A percentile compares a stretch with the other conserved stretches of the same genome.
Evolutionary conservation across 2,329 filamentous ascomycete species (phyloP).

Genomic region (Penicillium expansum): DNA sequence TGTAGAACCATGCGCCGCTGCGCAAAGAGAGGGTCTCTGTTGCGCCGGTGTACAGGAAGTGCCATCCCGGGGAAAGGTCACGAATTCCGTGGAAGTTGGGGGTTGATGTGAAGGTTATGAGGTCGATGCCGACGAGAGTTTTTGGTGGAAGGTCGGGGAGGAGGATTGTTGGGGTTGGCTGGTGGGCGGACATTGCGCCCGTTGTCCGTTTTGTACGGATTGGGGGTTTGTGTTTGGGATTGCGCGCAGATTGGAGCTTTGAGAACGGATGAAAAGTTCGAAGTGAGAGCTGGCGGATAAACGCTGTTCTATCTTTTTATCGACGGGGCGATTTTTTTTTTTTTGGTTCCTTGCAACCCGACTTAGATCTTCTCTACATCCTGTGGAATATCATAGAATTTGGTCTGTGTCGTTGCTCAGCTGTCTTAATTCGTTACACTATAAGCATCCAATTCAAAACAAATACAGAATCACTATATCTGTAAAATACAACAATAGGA

Average conservation of each 20-base stretch:
- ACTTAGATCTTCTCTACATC: neutral
- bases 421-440: neutral
- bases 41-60: conserved; percentile 61
- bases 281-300: neutral
- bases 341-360: neutral
- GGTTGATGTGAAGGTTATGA: conserved; percentile 62
- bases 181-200: conserved; percentile 20
- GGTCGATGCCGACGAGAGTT: conserved; percentile 52
- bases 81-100: conserved; percentile 61
- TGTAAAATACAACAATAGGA: neutral
- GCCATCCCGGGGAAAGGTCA: conserved; percentile 56
- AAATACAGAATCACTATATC: neutral
- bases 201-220: neutral
- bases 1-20: conserved; percentile 61
- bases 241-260: neutral
- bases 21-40: conserved; percentile 59
- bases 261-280: neutral
- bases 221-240: neutral
- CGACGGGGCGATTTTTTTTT: neutral
- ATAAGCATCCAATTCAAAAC: neutral
- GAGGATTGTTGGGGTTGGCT: conserved; percentile 44
- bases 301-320: conserved; percentile 3
- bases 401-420: neutral
- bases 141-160: conserved; percentile 46
- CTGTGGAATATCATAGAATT: neutral